Evolutionary conservation across 495 filamentous ascomycete genomes (phyloP), one percentile per base, ranked within the genome.

Genomic region (Entonaema liquescens): DNA sequence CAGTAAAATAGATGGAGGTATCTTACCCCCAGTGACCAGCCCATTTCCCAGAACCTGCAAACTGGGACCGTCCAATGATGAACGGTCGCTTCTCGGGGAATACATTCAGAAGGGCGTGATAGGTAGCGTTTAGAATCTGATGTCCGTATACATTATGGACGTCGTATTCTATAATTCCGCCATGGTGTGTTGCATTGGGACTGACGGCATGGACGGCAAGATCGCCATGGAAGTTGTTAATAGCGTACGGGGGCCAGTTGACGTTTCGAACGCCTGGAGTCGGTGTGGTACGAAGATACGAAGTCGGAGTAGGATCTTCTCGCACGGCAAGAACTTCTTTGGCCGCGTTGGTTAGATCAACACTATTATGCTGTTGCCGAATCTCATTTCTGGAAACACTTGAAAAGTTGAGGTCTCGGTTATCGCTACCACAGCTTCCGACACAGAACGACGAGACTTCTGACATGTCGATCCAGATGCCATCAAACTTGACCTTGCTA

Each of bases 391-490:
- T 87, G 12, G 86, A 83, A 65, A 89, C 85, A 2, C 92, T 91
- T 5, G 90, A 91, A 3, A 94, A 84, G 70, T 93, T 92, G 62
- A 92, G 74, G 5, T 85, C 86, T 49, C 93, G 77, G 59, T 93
- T 92, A 1, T 81, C 80, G 33, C 84, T 87, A 26, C 93, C 92
- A 66, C 92, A 95, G 73, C 87, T 90, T 5, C 93, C 93, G 12
- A 91, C 86, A 67, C 93, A 95, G 85, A 95, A 95, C 0, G 91
- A 93, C 17, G 91, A 89, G 2, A 89, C 89, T 74, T 94, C 92
- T 44, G 89, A 92, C 91, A 94, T 93, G 68, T 94, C 92, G 53
- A 95, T 95, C 93, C 93, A 97, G 40, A 95, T 86, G 5, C 90
- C 94, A 76, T 97, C 93, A 65, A 94, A 93, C 83, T 76, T 71